Evolutionary conservation across 75 land plant species (phyloP).

Genomic region (Adiantum capillusveneris): DNA sequence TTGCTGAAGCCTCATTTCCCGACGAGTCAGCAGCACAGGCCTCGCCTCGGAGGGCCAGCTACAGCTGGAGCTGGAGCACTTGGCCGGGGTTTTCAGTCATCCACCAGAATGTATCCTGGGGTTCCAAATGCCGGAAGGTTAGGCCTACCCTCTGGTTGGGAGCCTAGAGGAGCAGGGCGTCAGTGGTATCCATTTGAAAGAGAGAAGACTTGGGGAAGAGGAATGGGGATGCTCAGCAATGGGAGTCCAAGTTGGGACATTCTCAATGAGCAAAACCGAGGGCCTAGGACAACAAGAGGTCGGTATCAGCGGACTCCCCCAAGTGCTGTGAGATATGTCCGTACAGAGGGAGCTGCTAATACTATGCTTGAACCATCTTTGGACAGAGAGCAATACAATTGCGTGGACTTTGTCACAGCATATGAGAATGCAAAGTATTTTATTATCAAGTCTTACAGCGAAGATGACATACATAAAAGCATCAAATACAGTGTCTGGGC

Average conservation of each 20-base stretch:
- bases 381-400: constrained; percentile 61
- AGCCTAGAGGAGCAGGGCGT: constrained; percentile 48
- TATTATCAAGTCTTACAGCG: constrained; percentile 91
- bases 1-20: constrained; percentile 27
- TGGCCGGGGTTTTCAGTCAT: constrained; percentile 35
- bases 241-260: constrained; percentile 65
- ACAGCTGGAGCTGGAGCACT: constrained; percentile 29
- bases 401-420: constrained; percentile 45
- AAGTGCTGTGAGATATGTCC: constrained; percentile 20
- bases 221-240: constrained; percentile 38
- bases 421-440: constrained; percentile 74
- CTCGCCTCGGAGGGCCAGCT: constrained; percentile 8
- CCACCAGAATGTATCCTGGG: constrained; percentile 42
- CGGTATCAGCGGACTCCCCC: constrained; percentile 44
- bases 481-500: constrained; percentile 92
- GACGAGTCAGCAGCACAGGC: constrained; percentile 31
- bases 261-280: constrained; percentile 79
- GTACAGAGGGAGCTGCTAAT: constrained; percentile 20
- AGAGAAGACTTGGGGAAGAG: constrained; percentile 54
- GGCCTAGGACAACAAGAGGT: constrained; percentile 67
- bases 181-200: constrained; percentile 41
- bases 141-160: constrained; percentile 44
- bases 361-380: constrained; percentile 33
- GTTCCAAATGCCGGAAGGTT: constrained; percentile 40
- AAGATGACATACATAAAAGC: constrained; percentile 96